A percentile compares a stretch with the other conserved stretches of the same genome.
phyloP scores from a whole-genome alignment of 2,329 filamentous ascomycete species.

The Ophiocordyceps polyrhachis-furcata region DNA sequence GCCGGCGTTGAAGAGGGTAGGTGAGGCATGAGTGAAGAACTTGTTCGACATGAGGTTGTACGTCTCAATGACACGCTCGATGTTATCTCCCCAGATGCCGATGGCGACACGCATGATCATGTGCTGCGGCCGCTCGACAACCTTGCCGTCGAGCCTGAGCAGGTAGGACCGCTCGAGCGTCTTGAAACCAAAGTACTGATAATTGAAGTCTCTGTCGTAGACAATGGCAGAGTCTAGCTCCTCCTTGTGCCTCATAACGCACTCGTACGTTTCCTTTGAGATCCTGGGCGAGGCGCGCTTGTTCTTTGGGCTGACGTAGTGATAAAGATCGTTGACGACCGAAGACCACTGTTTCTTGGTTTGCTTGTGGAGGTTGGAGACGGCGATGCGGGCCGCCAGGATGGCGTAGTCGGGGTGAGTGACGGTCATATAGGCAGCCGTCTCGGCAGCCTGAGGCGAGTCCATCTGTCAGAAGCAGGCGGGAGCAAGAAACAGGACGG shows the following conservation, averaged over 20 bases:
- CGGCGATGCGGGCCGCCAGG: constrained; percentile 91
- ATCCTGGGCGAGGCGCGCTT: constrained; percentile 78
- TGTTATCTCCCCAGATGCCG: constrained; percentile 86
- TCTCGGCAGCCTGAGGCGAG: constrained; percentile 67
- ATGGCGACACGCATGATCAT: constrained; percentile 99
- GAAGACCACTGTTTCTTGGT: constrained; percentile 99
- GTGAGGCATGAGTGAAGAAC: constrained; percentile 95
- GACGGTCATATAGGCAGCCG: constrained; percentile 98
- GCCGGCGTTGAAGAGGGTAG: constrained; percentile 94
- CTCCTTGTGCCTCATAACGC: constrained; percentile 86
- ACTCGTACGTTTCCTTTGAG: constrained; percentile 74
- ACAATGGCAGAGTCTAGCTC: constrained; percentile 98
- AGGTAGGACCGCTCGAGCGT: constrained; percentile 95
- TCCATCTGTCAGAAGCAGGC: constrained; percentile 1
- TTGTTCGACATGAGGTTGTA: constrained; percentile 99
- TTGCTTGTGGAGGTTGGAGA: constrained; percentile 99
- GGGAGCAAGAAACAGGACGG: not conserved
- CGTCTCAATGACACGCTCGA: constrained; percentile 89
- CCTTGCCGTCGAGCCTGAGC: constrained; percentile 84
- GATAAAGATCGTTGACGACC: constrained; percentile 80
- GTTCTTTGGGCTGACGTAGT: constrained; percentile 95
- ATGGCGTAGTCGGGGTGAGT: constrained; percentile 98
- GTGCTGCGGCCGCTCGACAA: constrained; percentile 93
- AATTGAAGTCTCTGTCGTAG: constrained; percentile 99
- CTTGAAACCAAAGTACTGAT: constrained; percentile 99